Base-by-base conservation (phyloP, 257 asterid genomes). In the Cruciata laevipes region DNA sequence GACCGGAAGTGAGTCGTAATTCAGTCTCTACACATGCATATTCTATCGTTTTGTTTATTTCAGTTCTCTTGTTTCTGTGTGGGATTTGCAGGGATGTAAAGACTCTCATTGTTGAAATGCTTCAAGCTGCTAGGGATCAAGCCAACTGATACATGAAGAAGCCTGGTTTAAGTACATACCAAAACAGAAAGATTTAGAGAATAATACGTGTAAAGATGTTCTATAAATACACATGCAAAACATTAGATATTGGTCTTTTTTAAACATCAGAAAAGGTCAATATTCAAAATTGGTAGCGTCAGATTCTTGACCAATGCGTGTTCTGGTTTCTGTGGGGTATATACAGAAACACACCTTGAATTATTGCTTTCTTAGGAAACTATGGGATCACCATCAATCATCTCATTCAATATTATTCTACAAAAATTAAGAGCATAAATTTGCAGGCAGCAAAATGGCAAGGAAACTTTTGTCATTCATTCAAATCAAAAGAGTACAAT, bases 81-180 rank as follows among this genome's bases (percentile, higher is more conserved):
- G 33, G 23, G 47, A 60, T 21, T 73, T 69, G 52, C 69, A 90
- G 97, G 88, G 96, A 88, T 62, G 89, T 88, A 75, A 90, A 90
- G 86, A 84, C 87, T 25, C 87, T 90, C 69, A 88, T 90, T 69
- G 91, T 90, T 32, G 95, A 88, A 83, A 88, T 90, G 97, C 95
- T 90, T 77, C 82, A 86, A 78, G 96, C 95, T 42, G 95, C 97
- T 69, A 83, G 67, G 79, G 64, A 67, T 21, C 70, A 67, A 71
- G 79, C 78, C 75, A 76, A 66, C 69, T 85, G 79, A 78, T 69
- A 23, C 17, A 10, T 9, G 53, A 20, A 17, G n/a, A 53, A 53
- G 9, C 69, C 11, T 27, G n/a, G 20, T 44, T 56, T 56, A 30
- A 12, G 56, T 25, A 23, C 14, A 18, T 7, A 23, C 21, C 23